phyloP scores from a whole-genome alignment of 495 filamentous ascomycete species.

The Tetracladium setigerum region DNA sequence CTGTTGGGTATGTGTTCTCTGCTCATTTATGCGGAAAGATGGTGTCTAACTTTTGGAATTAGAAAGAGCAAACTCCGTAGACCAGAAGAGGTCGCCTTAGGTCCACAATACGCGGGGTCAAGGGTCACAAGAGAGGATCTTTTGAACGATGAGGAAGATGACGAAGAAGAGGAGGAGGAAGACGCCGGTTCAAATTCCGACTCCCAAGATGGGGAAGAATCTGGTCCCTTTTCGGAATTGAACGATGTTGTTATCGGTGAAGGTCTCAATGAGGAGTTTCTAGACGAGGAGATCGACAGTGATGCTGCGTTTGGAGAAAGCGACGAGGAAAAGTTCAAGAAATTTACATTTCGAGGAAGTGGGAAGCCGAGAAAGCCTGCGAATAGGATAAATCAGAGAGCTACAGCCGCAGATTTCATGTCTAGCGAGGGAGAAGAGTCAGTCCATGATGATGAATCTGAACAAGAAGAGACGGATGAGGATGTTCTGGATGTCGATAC shows the following conservation, averaged over 20 bases:
- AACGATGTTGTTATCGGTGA: conserved; percentile 35
- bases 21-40: conserved; percentile 9
- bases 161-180: conserved; percentile 24
- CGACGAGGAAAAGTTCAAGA: conserved; percentile 51
- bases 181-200: conserved; percentile 20
- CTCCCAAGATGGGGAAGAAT: conserved; percentile 35
- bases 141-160: conserved; percentile 37
- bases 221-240: conserved; percentile 33
- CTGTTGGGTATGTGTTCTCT: conserved; percentile 55
- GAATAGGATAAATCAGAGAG: conserved; percentile 24
- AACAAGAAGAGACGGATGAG: conserved; percentile 17
- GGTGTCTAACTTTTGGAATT: conserved; percentile 1
- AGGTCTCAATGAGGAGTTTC: conserved; percentile 31
- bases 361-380: conserved; percentile 27
- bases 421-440: conserved; percentile 32
- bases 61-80: conserved; percentile 85
- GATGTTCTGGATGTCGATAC: conserved; percentile 23
- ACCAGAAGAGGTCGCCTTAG: conserved; percentile 53
- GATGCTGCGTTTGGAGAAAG: conserved; percentile 53
- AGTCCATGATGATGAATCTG: conserved; percentile 21
- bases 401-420: conserved; percentile 44
- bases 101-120: conserved; percentile 76
- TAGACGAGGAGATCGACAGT: conserved; percentile 52
- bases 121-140: conserved; percentile 68
- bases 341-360: conserved; percentile 47